Conservation (phyloP, 2,329 filamentous ascomycete species). For the Microdochium nivale region DNA sequence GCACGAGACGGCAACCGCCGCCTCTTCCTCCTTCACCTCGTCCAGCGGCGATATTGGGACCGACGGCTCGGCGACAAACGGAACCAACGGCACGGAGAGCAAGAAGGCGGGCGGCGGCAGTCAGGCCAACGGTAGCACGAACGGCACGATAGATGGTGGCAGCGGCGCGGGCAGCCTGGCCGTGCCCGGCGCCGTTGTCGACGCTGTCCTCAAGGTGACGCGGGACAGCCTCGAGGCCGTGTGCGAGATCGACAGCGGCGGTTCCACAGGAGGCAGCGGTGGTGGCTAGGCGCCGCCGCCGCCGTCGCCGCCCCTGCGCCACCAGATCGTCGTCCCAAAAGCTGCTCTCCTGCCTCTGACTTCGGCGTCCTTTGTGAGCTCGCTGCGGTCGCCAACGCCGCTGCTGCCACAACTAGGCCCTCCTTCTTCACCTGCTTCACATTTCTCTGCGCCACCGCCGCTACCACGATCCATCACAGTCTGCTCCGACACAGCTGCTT, state of each 20-base stretch:
- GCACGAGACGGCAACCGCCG: slow-evolving; percentile 32
- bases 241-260: slow-evolving; percentile 26
- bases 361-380: too few species aligned
- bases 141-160: background rate
- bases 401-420: too few species aligned
- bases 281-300: background rate
- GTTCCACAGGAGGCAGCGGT: slow-evolving; percentile 6
- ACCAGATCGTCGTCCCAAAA: background rate
- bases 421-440: too few species aligned
- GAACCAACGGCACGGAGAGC: slow-evolving; percentile 7
- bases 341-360: background rate
- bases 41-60: slow-evolving; percentile 5
- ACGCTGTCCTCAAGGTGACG: slow-evolving; percentile 52
- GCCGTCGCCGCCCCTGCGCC: background rate
- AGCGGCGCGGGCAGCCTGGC: slow-evolving; percentile 34
- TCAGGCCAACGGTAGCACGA: slow-evolving; percentile 6
- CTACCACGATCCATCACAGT: too few species aligned
- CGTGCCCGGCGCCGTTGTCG: slow-evolving; percentile 49
- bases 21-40: slow-evolving; percentile 8
- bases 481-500: too few species aligned
- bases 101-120: slow-evolving; percentile 9
- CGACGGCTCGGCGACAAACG: slow-evolving; percentile 14
- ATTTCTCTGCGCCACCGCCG: too few species aligned
- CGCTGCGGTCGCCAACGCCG: too few species aligned
- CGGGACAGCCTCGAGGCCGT: slow-evolving; percentile 48